These are phyloP conservation scores for Phytophthora tentaculata DNA, from an alignment of 352 stramenopile species.

Conservation along the genomic window DNA sequence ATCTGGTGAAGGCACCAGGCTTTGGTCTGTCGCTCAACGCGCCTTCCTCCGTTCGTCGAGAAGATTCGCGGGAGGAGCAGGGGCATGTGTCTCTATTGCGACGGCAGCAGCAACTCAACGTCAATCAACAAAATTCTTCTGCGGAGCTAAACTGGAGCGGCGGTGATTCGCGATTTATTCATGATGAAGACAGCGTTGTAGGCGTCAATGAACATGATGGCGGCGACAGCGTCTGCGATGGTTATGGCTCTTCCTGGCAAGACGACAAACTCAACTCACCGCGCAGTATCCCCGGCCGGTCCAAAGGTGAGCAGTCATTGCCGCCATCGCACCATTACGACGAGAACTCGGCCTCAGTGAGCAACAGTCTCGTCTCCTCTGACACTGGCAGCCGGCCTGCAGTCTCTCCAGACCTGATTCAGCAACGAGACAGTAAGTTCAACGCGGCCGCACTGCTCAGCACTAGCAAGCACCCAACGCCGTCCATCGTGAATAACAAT, in stretches of 20 bases:
- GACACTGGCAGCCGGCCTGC: conserved; percentile 5
- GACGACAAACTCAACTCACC: not conserved
- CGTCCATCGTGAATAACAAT: not conserved
- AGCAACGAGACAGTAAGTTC: conserved; percentile 20
- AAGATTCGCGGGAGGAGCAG: conserved; percentile 5
- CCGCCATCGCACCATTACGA: conserved; percentile 7
- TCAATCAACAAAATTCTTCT: not conserved
- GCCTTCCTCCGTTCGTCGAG: conserved; percentile 14
- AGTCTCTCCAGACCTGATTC: conserved; percentile 13
- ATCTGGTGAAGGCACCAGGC: conserved; percentile 45
- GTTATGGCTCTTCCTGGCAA: not conserved
- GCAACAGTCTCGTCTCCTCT: conserved; percentile 34
- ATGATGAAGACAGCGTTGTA: conserved; percentile 9
- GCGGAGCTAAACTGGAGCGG: conserved; percentile 7
- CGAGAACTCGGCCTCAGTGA: conserved; percentile 29
- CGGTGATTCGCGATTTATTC: not conserved
- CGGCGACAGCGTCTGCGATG: not conserved
- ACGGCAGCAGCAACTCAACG: not conserved
- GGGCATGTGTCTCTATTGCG: conserved; percentile 2
- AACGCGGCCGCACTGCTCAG: conserved; percentile 22
- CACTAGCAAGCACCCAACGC: conserved; percentile 2
- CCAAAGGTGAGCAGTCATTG: conserved; percentile 1
- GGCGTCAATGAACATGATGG: not conserved
- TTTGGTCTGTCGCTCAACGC: conserved; percentile 16
- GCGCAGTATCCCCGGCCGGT: not conserved